phyloP scores from a whole-genome alignment of 2,329 filamentous ascomycete species.

The Atkinsonella hypoxylon region DNA sequence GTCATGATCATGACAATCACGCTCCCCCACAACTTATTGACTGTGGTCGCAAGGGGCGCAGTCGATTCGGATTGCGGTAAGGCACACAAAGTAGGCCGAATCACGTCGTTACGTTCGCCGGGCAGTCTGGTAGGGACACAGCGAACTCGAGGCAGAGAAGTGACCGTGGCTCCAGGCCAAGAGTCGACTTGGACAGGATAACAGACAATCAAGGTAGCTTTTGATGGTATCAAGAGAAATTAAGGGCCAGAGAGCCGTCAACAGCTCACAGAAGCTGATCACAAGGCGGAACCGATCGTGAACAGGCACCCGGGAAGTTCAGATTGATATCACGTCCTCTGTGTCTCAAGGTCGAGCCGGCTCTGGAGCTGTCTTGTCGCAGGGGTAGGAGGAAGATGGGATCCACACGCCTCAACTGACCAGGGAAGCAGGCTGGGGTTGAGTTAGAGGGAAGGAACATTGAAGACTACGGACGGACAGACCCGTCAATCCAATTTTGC shows the following conservation, averaged over 20 bases:
- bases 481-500: too few species aligned
- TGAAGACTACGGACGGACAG: too few species aligned
- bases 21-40: not conserved
- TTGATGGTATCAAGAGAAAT: not conserved
- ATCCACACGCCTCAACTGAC: too few species aligned
- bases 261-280: not conserved
- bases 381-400: not conserved
- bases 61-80: not conserved
- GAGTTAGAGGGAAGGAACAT: too few species aligned
- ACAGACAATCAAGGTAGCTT: too few species aligned
- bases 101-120: not conserved
- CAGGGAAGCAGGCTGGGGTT: too few species aligned
- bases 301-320: not conserved
- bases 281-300: not conserved
- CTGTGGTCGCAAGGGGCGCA: not conserved
- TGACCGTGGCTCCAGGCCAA: not conserved
- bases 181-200: not conserved
- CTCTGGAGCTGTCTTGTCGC: not conserved
- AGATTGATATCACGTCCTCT: not conserved
- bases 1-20: slow-evolving; percentile 5
- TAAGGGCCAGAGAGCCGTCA: not conserved
- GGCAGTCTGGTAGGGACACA: not conserved
- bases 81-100: not conserved
- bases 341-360: not conserved
- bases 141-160: not conserved